Evolutionary conservation across 2,329 filamentous ascomycete genomes (phyloP).

Genomic region (Thielaviopsis ethacetica): DNA sequence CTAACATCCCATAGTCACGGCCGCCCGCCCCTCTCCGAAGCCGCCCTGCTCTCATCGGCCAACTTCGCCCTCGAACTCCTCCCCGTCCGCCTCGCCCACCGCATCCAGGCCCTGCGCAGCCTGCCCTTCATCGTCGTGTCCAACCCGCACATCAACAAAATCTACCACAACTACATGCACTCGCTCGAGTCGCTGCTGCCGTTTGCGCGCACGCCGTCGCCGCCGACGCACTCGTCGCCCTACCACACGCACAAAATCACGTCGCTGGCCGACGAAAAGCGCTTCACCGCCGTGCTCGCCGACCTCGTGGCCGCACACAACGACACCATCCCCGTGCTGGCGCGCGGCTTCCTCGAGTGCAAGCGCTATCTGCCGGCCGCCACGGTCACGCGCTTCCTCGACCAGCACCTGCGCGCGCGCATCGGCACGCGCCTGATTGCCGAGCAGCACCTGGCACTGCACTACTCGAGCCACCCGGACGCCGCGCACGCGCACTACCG

Average conservation of each 20-base stretch:
- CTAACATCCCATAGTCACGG: conserved; percentile 37
- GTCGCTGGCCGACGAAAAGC: conserved; percentile 49
- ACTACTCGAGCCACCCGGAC: conserved; percentile 38
- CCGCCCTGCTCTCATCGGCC: conserved; percentile 71
- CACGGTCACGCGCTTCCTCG: conserved; percentile 82
- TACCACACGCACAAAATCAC: conserved; percentile 29
- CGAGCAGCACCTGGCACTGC: conserved; percentile 90
- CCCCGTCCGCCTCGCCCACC: conserved; percentile 79
- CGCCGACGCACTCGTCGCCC: background rate
- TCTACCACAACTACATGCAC: conserved; percentile 93
- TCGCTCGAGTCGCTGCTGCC: conserved; percentile 81
- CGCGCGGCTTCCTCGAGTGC: conserved; percentile 83
- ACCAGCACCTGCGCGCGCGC: conserved; percentile 81
- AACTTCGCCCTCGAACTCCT: conserved; percentile 92
- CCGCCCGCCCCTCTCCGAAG: conserved; percentile 64
- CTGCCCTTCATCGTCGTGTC: conserved; percentile 95
- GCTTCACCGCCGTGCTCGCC: conserved; percentile 82
- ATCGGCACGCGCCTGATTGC: conserved; percentile 90
- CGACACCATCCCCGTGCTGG: conserved; percentile 86
- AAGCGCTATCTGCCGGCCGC: conserved; percentile 68
- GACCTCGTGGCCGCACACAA: conserved; percentile 90
- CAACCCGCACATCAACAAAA: conserved; percentile 87
- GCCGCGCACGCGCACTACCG: conserved; percentile 41
- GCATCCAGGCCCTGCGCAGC: conserved; percentile 83
- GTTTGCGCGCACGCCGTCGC: conserved; percentile 39